A percentile compares a stretch with the other conserved stretches of the same genome.
Conservation (phyloP, 106 monocot species). For the Platanthera guangdongensis region DNA sequence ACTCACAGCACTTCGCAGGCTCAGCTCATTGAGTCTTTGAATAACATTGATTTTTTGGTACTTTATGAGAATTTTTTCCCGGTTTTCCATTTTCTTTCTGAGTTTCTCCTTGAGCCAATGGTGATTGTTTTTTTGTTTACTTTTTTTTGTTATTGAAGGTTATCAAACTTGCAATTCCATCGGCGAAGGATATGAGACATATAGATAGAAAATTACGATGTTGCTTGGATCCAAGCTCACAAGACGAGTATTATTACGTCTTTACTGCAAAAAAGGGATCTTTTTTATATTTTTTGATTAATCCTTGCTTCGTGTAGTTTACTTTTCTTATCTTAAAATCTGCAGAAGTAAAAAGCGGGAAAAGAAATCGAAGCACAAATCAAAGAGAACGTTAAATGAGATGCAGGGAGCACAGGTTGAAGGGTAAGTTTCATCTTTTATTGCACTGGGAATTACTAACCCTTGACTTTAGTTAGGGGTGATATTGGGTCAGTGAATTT, state of each 20-base stretch:
- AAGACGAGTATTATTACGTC: constrained; percentile 53
- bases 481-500: too few species aligned
- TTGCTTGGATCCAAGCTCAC: constrained; percentile 84
- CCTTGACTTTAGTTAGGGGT: too few species aligned
- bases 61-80: background rate
- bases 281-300: background rate
- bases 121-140: background rate
- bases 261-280: background rate
- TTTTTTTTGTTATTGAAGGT: constrained; percentile 33
- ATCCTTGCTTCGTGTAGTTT: background rate
- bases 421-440: constrained; percentile 9
- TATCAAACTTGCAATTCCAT: constrained; percentile 40
- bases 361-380: constrained; percentile 69
- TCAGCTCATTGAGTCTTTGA: constrained; percentile 39
- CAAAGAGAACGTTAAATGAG: constrained; percentile 40
- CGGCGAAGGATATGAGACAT: constrained; percentile 78
- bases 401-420: constrained; percentile 18
- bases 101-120: background rate
- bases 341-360: constrained; percentile 73
- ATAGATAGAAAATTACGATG: constrained; percentile 79
- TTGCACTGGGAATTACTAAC: background rate
- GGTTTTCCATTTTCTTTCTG: background rate
- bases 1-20: constrained; percentile 8
- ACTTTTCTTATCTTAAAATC: background rate
- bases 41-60: constrained; percentile 65